Evolutionary conservation across 768 basidiomycete genomes (phyloP).

Genomic region (Mycena chlorophos): DNA sequence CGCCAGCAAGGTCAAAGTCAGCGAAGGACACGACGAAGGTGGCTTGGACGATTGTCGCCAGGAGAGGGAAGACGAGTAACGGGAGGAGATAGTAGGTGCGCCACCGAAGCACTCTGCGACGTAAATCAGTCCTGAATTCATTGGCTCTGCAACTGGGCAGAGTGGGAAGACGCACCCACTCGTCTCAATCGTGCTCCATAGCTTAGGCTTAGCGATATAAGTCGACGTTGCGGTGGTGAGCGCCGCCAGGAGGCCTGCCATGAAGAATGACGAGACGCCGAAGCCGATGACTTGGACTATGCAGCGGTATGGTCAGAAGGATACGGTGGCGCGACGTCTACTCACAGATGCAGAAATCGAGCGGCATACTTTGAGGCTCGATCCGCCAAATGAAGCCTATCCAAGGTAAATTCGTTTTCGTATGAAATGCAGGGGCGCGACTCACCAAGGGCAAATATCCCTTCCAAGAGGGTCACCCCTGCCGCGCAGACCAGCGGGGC

Average conservation of each 20-base stretch:
- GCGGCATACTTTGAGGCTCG: slow-evolving; percentile 11
- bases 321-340: not conserved
- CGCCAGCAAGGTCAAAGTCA: slow-evolving; percentile 13
- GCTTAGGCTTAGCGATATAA: slow-evolving; percentile 18
- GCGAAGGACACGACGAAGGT: slow-evolving; percentile 15
- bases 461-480: slow-evolving; percentile 13
- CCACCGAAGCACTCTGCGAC: slow-evolving; percentile 7
- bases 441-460: slow-evolving; percentile 17
- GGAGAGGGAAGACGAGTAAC: slow-evolving; percentile 17
- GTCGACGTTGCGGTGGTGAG: slow-evolving; percentile 17
- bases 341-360: slow-evolving; percentile 13
- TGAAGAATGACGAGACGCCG: slow-evolving; percentile 4
- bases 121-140: not conserved
- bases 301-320: not conserved
- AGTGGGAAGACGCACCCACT: not conserved
- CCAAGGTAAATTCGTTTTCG: not conserved
- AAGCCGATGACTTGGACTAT: slow-evolving; percentile 12
- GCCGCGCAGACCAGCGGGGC: slow-evolving; percentile 17
- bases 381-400: slow-evolving; percentile 17
- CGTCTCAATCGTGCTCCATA: slow-evolving; percentile 9
- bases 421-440: not conserved
- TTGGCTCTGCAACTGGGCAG: too few species aligned
- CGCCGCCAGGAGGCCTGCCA: slow-evolving; percentile 14
- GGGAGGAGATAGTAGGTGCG: slow-evolving; percentile 16
- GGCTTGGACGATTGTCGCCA: slow-evolving; percentile 15